These are phyloP conservation scores for Tausonia pullulans DNA, from an alignment of 1,284 basidiomycete genomes.

Conservation along the genomic window DNA sequence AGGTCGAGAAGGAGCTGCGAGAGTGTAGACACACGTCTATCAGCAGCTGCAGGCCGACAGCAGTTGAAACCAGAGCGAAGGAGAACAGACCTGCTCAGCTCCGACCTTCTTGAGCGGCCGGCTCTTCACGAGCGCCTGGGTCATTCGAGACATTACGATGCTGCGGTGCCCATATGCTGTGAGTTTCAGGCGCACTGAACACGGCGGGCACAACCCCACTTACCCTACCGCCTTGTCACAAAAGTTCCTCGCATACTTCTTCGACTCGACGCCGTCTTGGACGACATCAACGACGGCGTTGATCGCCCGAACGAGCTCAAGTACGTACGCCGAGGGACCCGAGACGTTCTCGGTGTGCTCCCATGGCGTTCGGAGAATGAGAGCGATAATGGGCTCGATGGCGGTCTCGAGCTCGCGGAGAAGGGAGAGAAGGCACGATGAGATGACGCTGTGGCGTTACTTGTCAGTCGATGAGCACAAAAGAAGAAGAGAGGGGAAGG, in stretches of 20 bases:
- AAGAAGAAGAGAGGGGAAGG: neutral
- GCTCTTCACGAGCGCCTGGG: conserved; percentile 72
- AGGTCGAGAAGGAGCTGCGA: conserved; percentile 76
- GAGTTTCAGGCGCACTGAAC: neutral
- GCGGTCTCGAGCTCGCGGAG: conserved; percentile 70
- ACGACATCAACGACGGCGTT: conserved; percentile 55
- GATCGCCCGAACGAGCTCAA: conserved; percentile 55
- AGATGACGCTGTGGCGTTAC: conserved; percentile 51
- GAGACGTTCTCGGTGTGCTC: conserved; percentile 64
- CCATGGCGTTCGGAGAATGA: conserved; percentile 70
- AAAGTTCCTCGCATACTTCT: conserved; percentile 82
- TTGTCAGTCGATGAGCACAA: neutral
- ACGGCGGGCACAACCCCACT: conserved; percentile 13
- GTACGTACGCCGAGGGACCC: conserved; percentile 67
- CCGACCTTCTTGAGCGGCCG: conserved; percentile 78
- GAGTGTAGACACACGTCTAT: neutral
- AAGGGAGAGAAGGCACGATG: conserved; percentile 62
- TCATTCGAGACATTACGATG: conserved; percentile 69
- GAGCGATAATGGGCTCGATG: conserved; percentile 61
- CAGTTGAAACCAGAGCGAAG: too few species aligned
- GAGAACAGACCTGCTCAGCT: conserved; percentile 65
- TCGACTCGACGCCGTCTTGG: conserved; percentile 70
- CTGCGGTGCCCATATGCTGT: conserved; percentile 37
- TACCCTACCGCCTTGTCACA: conserved; percentile 84
- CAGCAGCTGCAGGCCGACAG: too few species aligned